These are phyloP conservation scores for Silene noctiflora DNA, from an alignment of 179 eudicot species.

Conservation along the genomic window DNA sequence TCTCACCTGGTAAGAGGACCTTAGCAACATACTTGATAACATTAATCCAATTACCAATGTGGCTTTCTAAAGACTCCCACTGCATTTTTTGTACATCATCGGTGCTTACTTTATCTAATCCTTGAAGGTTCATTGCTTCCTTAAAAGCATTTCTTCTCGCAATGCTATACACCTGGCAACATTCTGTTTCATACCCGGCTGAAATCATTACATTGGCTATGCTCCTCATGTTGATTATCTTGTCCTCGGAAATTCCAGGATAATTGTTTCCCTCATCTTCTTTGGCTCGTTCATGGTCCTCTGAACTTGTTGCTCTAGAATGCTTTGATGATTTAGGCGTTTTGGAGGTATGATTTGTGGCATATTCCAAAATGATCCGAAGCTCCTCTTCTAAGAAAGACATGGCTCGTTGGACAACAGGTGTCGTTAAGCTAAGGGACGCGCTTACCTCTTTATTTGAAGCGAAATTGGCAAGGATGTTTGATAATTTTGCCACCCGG, in stretches of 20 bases:
- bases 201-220: conserved; percentile 50
- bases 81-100: conserved; percentile 63
- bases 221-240: conserved; percentile 27
- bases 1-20: conserved; percentile 51
- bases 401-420: conserved; percentile 62
- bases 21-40: conserved; percentile 44
- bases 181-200: conserved; percentile 62
- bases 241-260: conserved; percentile 40
- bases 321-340: conserved; percentile 21
- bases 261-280: conserved; percentile 23
- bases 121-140: conserved; percentile 43
- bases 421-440: conserved; percentile 30
- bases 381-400: conserved; percentile 61
- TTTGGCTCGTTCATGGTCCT: conserved; percentile 13
- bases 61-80: conserved; percentile 61
- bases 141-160: conserved; percentile 46
- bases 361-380: conserved; percentile 45
- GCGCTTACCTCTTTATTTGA: conserved; percentile 18
- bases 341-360: conserved; percentile 4
- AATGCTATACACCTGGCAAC: conserved; percentile 51
- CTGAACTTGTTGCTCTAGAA: conserved; percentile 16
- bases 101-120: conserved; percentile 48
- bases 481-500: conserved; percentile 36
- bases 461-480: conserved; percentile 34
- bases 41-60: conserved; percentile 57